phyloP scores from a whole-genome alignment of 805 yeast genomes.

The Metschnikowia aberdeeniae region DNA sequence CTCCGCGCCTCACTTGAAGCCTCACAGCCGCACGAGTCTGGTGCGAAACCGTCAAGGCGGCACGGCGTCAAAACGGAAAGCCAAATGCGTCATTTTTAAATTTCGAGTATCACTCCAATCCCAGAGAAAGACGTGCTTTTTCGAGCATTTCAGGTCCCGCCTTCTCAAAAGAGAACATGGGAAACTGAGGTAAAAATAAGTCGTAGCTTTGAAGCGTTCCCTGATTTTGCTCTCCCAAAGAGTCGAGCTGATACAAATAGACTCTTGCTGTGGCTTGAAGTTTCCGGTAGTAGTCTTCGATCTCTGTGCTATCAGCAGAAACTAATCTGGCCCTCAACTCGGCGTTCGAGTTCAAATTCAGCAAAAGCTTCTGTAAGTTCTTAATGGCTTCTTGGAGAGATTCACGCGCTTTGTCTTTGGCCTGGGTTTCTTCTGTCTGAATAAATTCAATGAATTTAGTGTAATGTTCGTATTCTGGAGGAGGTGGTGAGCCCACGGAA shows the following conservation, averaged over 20 bases:
- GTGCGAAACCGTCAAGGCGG: too few species aligned
- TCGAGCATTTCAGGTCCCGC: background rate
- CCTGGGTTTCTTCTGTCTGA: background rate
- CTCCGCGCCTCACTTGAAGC: background rate
- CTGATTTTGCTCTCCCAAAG: background rate
- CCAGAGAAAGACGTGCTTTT: background rate
- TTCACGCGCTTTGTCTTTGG: background rate
- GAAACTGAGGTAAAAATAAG: constrained; percentile 12
- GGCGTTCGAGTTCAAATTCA: constrained; percentile 7
- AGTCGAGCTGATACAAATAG: constrained; percentile 7
- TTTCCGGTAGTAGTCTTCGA: constrained; percentile 7
- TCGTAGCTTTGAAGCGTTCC: constrained; percentile 3
- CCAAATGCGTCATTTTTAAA: too few species aligned
- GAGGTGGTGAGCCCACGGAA: constrained; percentile 71
- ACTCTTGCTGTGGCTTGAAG: constrained; percentile 13
- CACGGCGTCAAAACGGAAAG: too few species aligned
- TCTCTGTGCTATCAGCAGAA: constrained; percentile 5
- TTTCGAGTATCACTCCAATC: too few species aligned
- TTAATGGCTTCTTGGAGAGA: constrained; percentile 3
- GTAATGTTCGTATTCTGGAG: constrained; percentile 48
- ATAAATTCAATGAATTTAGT: background rate
- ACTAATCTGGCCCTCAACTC: constrained; percentile 4
- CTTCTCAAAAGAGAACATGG: constrained; percentile 3
- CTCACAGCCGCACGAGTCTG: too few species aligned
- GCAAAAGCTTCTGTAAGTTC: constrained; percentile 5